A percentile compares a stretch with the other conserved stretches of the same genome.
Evolutionary conservation across 106 monocot species (phyloP).

Genomic region (Alisma plantagoaquatica): DNA sequence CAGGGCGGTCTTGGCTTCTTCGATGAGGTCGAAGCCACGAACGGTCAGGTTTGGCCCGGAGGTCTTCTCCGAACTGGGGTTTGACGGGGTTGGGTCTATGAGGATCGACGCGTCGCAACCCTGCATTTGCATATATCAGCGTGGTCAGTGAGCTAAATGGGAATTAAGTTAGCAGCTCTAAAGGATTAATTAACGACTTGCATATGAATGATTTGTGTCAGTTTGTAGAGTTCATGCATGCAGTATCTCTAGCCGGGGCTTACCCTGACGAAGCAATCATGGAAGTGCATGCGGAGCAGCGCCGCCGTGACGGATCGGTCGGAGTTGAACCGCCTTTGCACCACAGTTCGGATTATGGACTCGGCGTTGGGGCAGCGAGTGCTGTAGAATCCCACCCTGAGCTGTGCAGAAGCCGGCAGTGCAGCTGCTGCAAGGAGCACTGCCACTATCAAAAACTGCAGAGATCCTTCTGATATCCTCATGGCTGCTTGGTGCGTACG

Average conservation of each 20-base stretch:
- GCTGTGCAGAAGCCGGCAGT: too few species aligned
- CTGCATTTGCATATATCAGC: constrained; percentile 3
- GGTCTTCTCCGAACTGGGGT: constrained; percentile 15
- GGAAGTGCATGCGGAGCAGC: constrained; percentile 35
- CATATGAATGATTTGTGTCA: too few species aligned
- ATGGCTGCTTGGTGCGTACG: too few species aligned
- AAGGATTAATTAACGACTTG: too few species aligned
- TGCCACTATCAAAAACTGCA: too few species aligned
- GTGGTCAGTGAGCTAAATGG: too few species aligned
- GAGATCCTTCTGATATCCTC: too few species aligned
- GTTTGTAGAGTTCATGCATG: not conserved
- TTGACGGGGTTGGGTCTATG: constrained; percentile 17
- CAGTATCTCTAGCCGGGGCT: not conserved
- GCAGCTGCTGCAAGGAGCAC: too few species aligned
- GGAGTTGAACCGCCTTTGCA: constrained; percentile 1
- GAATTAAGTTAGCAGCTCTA: too few species aligned
- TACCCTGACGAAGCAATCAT: constrained; percentile 46
- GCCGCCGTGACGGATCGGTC: constrained; percentile 19
- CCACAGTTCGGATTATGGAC: constrained; percentile 14
- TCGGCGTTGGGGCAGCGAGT: constrained; percentile 26
- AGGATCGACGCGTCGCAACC: constrained; percentile 43
- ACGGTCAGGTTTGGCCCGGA: constrained; percentile 30
- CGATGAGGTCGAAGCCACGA: constrained; percentile 28
- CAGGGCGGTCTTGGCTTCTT: constrained; percentile 17
- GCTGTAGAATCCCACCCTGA: constrained; percentile 28